A percentile compares a stretch with the other conserved stretches of the same genome.
These are phyloP conservation scores for Eucalyptus regnans DNA, from an alignment of 345 rosid species.

Conservation along the genomic window DNA sequence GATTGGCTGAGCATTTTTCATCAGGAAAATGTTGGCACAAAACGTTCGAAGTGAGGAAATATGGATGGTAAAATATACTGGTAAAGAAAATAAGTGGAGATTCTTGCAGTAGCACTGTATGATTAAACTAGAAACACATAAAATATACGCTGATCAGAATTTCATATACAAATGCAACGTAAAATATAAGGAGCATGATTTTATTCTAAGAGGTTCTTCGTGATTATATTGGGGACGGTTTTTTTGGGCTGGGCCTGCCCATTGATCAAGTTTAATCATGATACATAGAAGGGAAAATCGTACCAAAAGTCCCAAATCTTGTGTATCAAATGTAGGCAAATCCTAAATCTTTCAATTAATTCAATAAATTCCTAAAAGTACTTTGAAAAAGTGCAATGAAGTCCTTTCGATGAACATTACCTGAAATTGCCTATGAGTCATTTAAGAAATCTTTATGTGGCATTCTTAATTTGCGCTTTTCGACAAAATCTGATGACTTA, in stretches of 20 bases:
- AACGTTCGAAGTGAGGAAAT: not conserved
- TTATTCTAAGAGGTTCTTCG: not conserved
- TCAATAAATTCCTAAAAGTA: not conserved
- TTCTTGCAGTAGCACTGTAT: not conserved
- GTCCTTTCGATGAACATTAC: not conserved
- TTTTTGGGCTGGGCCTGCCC: not conserved
- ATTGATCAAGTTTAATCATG: not conserved
- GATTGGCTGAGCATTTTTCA: not conserved
- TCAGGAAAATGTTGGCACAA: not conserved
- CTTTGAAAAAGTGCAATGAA: not conserved
- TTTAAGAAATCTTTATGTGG: not conserved
- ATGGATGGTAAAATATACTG: not conserved
- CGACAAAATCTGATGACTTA: not conserved
- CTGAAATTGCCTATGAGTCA: rapidly evolving
- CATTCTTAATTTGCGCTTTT: not conserved
- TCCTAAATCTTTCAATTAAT: not conserved
- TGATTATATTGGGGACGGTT: not conserved
- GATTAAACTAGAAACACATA: not conserved
- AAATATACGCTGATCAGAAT: not conserved
- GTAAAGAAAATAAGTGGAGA: not conserved
- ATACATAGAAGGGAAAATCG: not conserved
- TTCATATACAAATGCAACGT: not conserved
- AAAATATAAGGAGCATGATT: not conserved
- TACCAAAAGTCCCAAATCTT: not conserved
- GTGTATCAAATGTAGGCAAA: not conserved